Evolutionary conservation across 345 rosid genomes (phyloP).

Genomic region (Brassica rapa): DNA sequence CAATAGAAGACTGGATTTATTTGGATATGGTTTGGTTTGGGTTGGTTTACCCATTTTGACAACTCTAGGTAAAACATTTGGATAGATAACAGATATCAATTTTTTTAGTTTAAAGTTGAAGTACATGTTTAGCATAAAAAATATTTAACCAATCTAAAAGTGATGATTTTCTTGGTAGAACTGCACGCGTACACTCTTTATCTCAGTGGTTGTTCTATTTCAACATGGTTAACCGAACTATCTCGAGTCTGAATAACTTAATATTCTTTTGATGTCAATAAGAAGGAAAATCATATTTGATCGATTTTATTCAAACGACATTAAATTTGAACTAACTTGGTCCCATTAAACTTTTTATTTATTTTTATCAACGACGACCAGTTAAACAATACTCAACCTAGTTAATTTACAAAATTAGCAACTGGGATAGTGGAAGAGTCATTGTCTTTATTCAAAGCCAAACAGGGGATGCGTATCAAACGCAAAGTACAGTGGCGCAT

Average conservation of each 20-base stretch:
- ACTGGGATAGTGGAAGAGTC: slow-evolving; percentile 27
- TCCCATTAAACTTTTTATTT: neutral
- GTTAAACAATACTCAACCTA: neutral
- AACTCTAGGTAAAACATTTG: no score
- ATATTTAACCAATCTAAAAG: no score
- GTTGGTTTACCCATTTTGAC: no score
- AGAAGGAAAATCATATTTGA: neutral
- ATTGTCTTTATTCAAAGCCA: slow-evolving; percentile 15
- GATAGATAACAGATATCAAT: no score
- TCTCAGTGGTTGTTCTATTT: no score
- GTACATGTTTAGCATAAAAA: no score
- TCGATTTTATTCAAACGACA: neutral
- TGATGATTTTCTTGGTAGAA: no score
- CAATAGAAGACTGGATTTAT: no score
- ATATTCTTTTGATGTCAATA: neutral
- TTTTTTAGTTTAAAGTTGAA: no score
- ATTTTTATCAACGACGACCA: neutral
- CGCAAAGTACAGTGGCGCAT: slow-evolving; percentile 14
- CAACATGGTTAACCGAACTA: no score
- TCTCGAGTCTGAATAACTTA: neutral
- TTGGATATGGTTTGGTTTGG: no score
- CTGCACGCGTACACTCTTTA: no score
- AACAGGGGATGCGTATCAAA: slow-evolving; percentile 14
- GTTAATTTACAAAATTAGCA: slow-evolving; percentile 9
- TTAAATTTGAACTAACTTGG: slow-evolving; percentile 5